Base-by-base conservation (phyloP, 495 filamentous ascomycete genomes). In the Neurospora tetraspora region DNA sequence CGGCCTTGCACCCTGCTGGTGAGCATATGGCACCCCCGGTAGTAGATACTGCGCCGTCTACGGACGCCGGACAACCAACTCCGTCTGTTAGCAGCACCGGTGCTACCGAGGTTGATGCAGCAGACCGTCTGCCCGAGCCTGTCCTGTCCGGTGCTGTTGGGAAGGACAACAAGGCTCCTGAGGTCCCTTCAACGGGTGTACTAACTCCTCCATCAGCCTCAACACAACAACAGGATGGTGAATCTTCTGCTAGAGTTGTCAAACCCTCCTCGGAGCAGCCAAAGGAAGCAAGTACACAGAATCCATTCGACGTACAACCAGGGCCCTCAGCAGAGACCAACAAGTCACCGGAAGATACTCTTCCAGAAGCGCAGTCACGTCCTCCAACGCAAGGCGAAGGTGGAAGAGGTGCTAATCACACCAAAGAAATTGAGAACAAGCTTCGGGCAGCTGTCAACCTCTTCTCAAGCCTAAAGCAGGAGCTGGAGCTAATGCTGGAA, bases 401-500 rank as follows among this genome's bases (percentile, higher is more conserved):
- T 65, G 27, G 23, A 9, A 65, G 53, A 65, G 12, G 27, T 14
- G 12, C 12, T 65, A 3, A 18, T 65, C 27, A 27, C 7, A 65
- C 12, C 12, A 65, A 34, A 27, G 37, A 71, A 8, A 36, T 77
- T 20, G 61, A 73, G 12, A n/a, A 69, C n/a, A 76, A 74, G 68
- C 31, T 79, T 43, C 68, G 61, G 14, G 70, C 59, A 12, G 73
- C 76, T 7, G 69, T 79, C 39, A 69, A 72, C 6, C 65, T 71
- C 2, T 47, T 76, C 27, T 69, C 75, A 6, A 70, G 61, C 68
- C 59, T 77, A n/a, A 75, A 79, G 53, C 42, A 69, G 2, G 74
- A 78, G 14, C 75, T 80, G n/a, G 68, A 78, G 40, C 39, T 59
- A 14, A 42, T 78, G 12, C 74, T 80, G 1, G 70, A 68, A 38